These are phyloP conservation scores for Irpex sp. DNA, from an alignment of 1,284 basidiomycete genomes.

Conservation along the genomic window DNA sequence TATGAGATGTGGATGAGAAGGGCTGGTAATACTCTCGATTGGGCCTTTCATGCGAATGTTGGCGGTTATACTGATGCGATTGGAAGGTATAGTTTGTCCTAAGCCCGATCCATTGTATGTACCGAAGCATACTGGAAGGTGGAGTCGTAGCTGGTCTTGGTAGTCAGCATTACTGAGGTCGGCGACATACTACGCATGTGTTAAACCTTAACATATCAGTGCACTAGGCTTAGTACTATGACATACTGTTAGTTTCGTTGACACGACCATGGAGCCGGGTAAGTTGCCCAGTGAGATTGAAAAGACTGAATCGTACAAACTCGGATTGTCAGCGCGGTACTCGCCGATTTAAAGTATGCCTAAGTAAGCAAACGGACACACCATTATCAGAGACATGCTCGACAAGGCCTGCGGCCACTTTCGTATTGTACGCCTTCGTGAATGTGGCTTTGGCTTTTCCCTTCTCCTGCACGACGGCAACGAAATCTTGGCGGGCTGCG, in stretches of 20 bases:
- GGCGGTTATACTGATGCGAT: constrained; percentile 8
- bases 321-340: constrained; percentile 6
- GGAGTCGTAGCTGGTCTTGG: constrained; percentile 45
- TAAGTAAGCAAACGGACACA: constrained; percentile 25
- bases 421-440: constrained; percentile 36
- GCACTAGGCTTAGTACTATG: background rate
- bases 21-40: constrained; percentile 11
- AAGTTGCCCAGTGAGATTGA: constrained; percentile 54
- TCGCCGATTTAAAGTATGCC: background rate
- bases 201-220: background rate
- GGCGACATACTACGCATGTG: constrained; percentile 28
- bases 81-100: constrained; percentile 11
- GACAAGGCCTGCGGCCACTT: constrained; percentile 41
- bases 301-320: constrained; percentile 37
- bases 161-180: constrained; percentile 44
- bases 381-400: constrained; percentile 50
- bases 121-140: constrained; percentile 46
- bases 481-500: constrained; percentile 36
- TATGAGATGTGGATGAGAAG: constrained; percentile 6
- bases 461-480: constrained; percentile 48
- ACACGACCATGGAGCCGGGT: constrained; percentile 36
- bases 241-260: constrained; percentile 41
- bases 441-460: constrained; percentile 40
- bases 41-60: constrained; percentile 10
- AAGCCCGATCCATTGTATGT: constrained; percentile 42